phyloP scores from a whole-genome alignment of 2,329 filamentous ascomycete species.

The Trichoderma lentiforme region DNA sequence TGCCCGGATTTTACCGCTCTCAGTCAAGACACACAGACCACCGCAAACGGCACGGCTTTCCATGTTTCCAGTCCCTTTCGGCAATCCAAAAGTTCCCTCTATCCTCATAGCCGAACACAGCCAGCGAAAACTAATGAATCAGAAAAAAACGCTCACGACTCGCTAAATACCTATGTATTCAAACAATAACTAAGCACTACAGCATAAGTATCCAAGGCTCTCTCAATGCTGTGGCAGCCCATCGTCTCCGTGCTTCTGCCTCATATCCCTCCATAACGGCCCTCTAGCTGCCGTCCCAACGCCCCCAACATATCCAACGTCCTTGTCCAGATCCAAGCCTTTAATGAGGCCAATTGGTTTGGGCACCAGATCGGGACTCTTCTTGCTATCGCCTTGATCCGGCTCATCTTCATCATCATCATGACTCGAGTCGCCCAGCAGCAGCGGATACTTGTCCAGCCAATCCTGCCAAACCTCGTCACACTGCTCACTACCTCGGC shows the following conservation, averaged over 20 bases:
- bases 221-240: constrained; percentile 15
- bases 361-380: constrained; percentile 19
- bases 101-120: background rate
- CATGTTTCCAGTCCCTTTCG: background rate
- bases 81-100: background rate
- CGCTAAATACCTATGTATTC: background rate
- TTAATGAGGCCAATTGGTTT: constrained; percentile 21
- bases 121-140: background rate
- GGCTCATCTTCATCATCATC: background rate
- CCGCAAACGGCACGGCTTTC: background rate
- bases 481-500: constrained; percentile 19
- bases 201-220: background rate
- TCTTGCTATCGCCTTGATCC: background rate
- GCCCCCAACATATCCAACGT: constrained; percentile 30
- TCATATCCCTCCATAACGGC: background rate
- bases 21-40: background rate
- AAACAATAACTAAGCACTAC: background rate
- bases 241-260: background rate
- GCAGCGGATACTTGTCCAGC: constrained; percentile 26
- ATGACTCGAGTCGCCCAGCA: background rate
- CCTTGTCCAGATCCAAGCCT: constrained; percentile 23
- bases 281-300: constrained; percentile 22
- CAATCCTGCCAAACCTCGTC: constrained; percentile 31
- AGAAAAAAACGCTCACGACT: background rate
- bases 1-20: background rate